These are phyloP conservation scores for Trebouxia sp. DNA, from an alignment of 139 green algal species.

Conservation along the genomic window DNA sequence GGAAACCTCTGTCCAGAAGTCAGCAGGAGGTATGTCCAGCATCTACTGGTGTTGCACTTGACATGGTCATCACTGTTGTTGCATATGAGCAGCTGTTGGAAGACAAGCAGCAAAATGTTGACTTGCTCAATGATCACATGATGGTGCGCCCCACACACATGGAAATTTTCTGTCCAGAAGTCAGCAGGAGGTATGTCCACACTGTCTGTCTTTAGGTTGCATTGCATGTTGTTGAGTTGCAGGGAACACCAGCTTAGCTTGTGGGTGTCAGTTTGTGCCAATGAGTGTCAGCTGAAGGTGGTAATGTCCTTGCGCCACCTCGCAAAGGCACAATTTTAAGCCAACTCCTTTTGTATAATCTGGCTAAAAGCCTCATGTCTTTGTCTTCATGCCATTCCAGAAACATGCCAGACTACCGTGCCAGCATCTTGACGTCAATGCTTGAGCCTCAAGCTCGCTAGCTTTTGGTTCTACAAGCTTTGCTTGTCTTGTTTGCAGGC, in stretches of 20 bases:
- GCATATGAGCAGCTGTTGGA: background rate
- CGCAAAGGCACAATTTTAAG: too few species aligned
- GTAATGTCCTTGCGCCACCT: too few species aligned
- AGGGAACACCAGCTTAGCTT: too few species aligned
- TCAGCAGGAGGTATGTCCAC: too few species aligned
- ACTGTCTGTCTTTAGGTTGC: too few species aligned
- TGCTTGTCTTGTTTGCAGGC: background rate
- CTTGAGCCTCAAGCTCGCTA: background rate
- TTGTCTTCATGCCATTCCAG: background rate
- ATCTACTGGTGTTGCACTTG: background rate
- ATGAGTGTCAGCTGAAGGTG: too few species aligned
- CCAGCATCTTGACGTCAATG: background rate
- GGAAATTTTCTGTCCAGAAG: too few species aligned
- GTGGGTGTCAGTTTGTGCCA: too few species aligned
- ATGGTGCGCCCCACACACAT: too few species aligned
- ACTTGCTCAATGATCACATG: too few species aligned
- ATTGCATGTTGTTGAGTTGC: too few species aligned
- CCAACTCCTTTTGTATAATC: background rate
- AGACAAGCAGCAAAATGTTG: too few species aligned
- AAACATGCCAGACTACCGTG: background rate
- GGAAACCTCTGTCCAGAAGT: conserved; percentile 35
- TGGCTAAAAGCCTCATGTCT: background rate
- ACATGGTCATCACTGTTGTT: background rate
- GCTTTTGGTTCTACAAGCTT: background rate
- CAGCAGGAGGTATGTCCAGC: conserved; percentile 7